Evolutionary conservation across 768 basidiomycete species (phyloP), one percentile per base, ranked within the genome.

Genomic region (Mycena epipterygia): DNA sequence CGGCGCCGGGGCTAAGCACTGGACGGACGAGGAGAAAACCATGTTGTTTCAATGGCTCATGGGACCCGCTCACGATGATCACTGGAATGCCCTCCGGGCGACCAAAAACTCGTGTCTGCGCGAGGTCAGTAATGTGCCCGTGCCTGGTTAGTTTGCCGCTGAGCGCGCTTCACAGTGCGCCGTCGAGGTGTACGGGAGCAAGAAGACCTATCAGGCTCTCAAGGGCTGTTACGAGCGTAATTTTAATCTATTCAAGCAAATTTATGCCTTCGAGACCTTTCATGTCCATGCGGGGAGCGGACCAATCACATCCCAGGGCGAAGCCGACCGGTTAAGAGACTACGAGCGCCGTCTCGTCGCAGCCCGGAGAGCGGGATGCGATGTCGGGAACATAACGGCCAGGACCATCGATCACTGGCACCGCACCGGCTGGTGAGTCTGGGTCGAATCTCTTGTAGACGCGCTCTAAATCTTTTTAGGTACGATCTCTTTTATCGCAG

Each of bases 151-250:
- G 35, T 58, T 67, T 42, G 25, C 44, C 60, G 53, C 48, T 75
- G 11, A 71, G 6, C 53, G 19, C 35, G 64, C 60, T 37, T 19
- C 72, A 21, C 74, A 95, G 93, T 94, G 93, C 74, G 90, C 93
- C 0, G 69, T 81, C 29, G 88, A 93, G 64, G 89, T 94, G 9
- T 95, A 93, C 73, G 89, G 86, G 4, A 87, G 88, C 59, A 92
- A 93, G 80, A 95, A 95, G 79, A 92, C 93, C 17, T 94, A 93
- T 71, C 92, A 94, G 76, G 93, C 93, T 0, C 85, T 95, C 64
- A 95, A 95, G 81, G 93, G 93, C 25, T 94, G 93, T 75, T 95
- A 93, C 71, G 93, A 95, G 77, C 92, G 93, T 75, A 94, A 94
- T 73, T 93, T 95, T 73, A 94, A 93, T 73, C 81, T 93, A 19